These are phyloP conservation scores for Podosphaera fusca DNA, from an alignment of 2,329 filamentous ascomycete species.

Conservation along the genomic window DNA sequence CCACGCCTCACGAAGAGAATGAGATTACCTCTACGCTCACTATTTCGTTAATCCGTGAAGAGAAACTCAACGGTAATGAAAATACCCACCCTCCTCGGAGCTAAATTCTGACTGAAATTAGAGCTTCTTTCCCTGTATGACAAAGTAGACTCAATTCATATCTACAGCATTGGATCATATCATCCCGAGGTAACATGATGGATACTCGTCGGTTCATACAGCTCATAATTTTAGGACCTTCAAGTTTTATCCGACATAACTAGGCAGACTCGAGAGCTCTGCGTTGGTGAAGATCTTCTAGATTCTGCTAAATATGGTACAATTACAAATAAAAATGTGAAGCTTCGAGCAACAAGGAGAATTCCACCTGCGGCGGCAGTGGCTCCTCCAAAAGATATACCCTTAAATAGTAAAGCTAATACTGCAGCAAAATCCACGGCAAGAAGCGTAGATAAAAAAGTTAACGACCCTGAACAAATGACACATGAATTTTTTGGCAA, in stretches of 20 bases:
- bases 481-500: constrained; percentile 15
- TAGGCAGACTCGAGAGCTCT: constrained; percentile 33
- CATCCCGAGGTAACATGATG: constrained; percentile 31
- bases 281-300: constrained; percentile 33
- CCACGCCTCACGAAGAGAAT: constrained; percentile 25
- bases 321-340: constrained; percentile 50
- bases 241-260: constrained; percentile 48
- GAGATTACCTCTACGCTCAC: constrained; percentile 31
- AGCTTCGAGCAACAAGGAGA: constrained; percentile 19
- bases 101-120: constrained; percentile 16
- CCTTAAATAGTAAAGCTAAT: constrained; percentile 5
- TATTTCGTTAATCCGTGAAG: constrained; percentile 47
- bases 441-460: constrained; percentile 5
- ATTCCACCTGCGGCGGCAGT: constrained; percentile 17
- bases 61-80: constrained; percentile 33
- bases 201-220: not conserved
- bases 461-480: constrained; percentile 2
- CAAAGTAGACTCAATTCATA: constrained; percentile 53
- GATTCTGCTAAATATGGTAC: constrained; percentile 42
- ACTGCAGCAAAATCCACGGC: constrained; percentile 2
- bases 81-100: no score
- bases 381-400: constrained; percentile 8
- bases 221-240: constrained; percentile 24
- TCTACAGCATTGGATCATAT: constrained; percentile 63
- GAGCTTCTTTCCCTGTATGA: constrained; percentile 45